Evolutionary conservation across 148 eudicot genomes (phyloP).

Genomic region (Vaccinium corymbosum): DNA sequence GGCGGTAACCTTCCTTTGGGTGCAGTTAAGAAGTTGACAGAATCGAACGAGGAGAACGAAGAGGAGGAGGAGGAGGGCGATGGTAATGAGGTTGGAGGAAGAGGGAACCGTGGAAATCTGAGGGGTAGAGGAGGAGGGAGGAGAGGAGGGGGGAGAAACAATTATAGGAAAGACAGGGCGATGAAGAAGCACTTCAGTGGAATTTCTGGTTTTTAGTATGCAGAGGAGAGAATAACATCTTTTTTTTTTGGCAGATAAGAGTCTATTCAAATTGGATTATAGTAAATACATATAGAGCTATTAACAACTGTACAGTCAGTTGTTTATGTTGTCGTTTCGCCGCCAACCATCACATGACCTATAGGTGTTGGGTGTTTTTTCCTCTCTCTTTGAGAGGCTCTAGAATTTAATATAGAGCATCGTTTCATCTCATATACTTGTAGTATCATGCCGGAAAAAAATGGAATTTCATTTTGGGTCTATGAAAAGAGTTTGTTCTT

Average conservation of each 20-base stretch:
- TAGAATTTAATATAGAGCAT: background rate
- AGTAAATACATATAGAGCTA: background rate
- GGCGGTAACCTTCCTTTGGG: constrained; percentile 88
- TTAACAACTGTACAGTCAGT: background rate
- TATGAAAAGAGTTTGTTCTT: background rate
- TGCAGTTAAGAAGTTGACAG: constrained; percentile 49
- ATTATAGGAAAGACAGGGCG: constrained; percentile 63
- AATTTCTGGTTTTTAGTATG: constrained; percentile 41
- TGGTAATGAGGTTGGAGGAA: constrained; percentile 38
- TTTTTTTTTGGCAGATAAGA: background rate
- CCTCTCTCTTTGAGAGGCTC: background rate
- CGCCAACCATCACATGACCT: background rate
- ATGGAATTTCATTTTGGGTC: background rate
- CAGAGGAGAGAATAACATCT: background rate
- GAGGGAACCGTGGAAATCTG: constrained; percentile 22
- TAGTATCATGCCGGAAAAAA: background rate
- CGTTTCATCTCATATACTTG: background rate
- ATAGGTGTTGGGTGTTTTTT: background rate
- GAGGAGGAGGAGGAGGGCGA: constrained; percentile 29
- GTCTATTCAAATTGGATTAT: background rate
- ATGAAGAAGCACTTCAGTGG: constrained; percentile 75
- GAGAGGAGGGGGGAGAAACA: constrained; percentile 25
- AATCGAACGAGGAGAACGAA: constrained; percentile 28
- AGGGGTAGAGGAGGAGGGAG: constrained; percentile 30
- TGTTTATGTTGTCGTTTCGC: background rate